phyloP scores from a whole-genome alignment of 2,329 filamentous ascomycete genomes.

The Neopestalotiopsis rosae region DNA sequence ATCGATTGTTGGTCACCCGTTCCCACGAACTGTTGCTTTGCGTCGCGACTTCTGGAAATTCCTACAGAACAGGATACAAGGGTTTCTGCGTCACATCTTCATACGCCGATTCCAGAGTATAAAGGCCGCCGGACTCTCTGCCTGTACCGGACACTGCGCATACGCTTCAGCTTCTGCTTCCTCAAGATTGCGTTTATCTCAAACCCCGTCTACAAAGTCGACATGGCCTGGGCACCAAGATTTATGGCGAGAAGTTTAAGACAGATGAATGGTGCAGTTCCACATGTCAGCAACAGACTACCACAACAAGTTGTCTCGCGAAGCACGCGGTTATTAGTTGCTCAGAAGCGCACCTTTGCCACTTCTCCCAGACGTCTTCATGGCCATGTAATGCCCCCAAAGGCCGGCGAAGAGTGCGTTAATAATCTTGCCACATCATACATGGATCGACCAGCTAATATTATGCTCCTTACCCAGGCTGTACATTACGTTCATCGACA shows the following conservation, averaged over 20 bases:
- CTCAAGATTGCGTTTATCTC: background rate
- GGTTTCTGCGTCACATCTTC: conserved; percentile 1
- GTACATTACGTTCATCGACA: conserved; percentile 82
- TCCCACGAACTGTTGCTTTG: background rate
- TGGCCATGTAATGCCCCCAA: conserved; percentile 82
- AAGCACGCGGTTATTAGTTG: background rate
- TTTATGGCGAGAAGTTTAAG: conserved; percentile 18
- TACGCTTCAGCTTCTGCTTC: background rate
- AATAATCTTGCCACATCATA: conserved; percentile 7
- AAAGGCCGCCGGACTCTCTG: background rate
- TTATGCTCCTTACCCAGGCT: conserved; percentile 59
- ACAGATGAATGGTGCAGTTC: conserved; percentile 8
- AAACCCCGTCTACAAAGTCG: background rate
- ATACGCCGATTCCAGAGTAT: conserved; percentile 2
- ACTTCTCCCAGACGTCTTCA: conserved; percentile 66
- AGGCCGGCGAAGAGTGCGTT: conserved; percentile 87
- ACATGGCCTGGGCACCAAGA: background rate
- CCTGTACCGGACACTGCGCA: too few species aligned
- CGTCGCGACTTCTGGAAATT: conserved; percentile 3
- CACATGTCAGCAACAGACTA: background rate
- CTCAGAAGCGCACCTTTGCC: conserved; percentile 63
- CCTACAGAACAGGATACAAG: background rate
- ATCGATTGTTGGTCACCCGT: conserved; percentile 4
- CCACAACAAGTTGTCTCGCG: background rate
- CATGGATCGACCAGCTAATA: background rate